Percentiles rank a stretch among this genome's conserved stretches.
Conservation (phyloP, 148 eudicot species). For the Camellia lanceoleosa region DNA sequence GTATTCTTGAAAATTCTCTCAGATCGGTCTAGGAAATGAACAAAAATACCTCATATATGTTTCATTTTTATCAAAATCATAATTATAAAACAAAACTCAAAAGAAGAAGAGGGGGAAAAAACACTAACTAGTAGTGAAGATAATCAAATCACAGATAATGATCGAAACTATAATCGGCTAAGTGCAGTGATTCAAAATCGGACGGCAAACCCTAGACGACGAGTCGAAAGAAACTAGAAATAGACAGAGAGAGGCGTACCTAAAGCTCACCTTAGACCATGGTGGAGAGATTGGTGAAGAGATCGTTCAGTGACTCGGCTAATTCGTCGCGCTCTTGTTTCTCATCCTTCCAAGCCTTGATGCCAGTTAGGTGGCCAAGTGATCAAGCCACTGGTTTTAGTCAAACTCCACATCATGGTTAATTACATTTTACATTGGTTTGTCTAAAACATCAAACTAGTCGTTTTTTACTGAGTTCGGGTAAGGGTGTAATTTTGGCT, state of each 20-base stretch:
- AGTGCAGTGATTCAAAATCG: not conserved
- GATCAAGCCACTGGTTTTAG: not conserved
- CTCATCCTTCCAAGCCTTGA: slow-evolving; percentile 14
- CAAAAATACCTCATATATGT: too few relatives aligned
- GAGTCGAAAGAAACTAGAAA: not conserved
- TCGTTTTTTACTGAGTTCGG: too few relatives aligned
- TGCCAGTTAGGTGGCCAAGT: not conserved
- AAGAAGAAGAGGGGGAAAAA: too few relatives aligned
- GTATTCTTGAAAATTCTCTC: too few relatives aligned
- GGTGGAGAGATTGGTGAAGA: slow-evolving; percentile 64
- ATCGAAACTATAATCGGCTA: not conserved
- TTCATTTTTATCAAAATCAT: too few relatives aligned
- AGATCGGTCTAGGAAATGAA: too few relatives aligned
- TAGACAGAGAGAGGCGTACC: slow-evolving; percentile 28
- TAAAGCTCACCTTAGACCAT: slow-evolving; percentile 81
- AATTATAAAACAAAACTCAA: too few relatives aligned
- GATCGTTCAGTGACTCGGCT: slow-evolving; percentile 63
- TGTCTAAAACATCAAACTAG: too few relatives aligned
- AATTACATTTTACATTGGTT: too few relatives aligned
- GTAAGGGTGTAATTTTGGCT: too few relatives aligned
- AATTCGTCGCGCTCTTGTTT: slow-evolving; percentile 42
- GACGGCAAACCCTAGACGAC: not conserved
- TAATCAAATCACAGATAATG: not conserved
- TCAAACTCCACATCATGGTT: too few relatives aligned
- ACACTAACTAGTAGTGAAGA: not conserved